These are phyloP conservation scores for Penicillium bovifimosum DNA, from an alignment of 495 filamentous ascomycete species.

Conservation along the genomic window DNA sequence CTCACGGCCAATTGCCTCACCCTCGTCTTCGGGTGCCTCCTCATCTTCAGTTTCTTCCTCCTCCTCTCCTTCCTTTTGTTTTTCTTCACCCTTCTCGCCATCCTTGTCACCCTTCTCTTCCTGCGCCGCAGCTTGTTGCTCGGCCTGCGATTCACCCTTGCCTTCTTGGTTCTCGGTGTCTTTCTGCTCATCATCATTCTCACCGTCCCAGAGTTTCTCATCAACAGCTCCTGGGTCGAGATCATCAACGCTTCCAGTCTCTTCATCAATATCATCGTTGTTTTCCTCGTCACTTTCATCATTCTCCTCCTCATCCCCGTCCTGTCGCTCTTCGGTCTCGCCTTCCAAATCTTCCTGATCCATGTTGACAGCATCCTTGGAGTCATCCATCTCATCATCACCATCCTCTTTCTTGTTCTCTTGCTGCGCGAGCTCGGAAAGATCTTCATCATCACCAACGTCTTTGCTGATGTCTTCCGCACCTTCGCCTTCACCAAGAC, in stretches of 20 bases:
- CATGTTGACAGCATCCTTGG: slow-evolving; percentile 90
- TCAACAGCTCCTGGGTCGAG: slow-evolving; percentile 84
- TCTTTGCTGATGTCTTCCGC: slow-evolving; percentile 97
- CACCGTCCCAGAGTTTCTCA: slow-evolving; percentile 96
- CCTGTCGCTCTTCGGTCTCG: slow-evolving; percentile 42
- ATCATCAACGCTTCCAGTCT: slow-evolving; percentile 83
- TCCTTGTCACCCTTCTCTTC: slow-evolving; percentile 47
- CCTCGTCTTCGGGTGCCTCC: slow-evolving; percentile 54
- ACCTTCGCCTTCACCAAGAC: slow-evolving; percentile 92
- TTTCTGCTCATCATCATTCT: slow-evolving; percentile 69
- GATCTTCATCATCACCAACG: slow-evolving; percentile 85
- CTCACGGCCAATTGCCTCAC: slow-evolving; percentile 54
- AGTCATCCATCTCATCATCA: slow-evolving; percentile 61
- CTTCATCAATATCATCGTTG: slow-evolving; percentile 74
- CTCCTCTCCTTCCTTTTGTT: slow-evolving; percentile 44
- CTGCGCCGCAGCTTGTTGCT: slow-evolving; percentile 58
- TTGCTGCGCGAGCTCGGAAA: slow-evolving; percentile 86
- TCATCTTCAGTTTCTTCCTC: slow-evolving; percentile 53
- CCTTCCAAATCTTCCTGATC: slow-evolving; percentile 71
- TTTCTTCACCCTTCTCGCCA: slow-evolving; percentile 39
- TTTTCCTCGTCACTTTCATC: slow-evolving; percentile 47
- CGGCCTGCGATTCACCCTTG: slow-evolving; percentile 57
- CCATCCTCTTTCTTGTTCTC: slow-evolving; percentile 54
- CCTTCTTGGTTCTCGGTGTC: slow-evolving; percentile 72
- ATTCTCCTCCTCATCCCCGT: slow-evolving; percentile 59